A percentile compares a stretch with the other conserved stretches of the same genome.
phyloP scores from a whole-genome alignment of 441 rosid species.

The Pelargonium australe region DNA sequence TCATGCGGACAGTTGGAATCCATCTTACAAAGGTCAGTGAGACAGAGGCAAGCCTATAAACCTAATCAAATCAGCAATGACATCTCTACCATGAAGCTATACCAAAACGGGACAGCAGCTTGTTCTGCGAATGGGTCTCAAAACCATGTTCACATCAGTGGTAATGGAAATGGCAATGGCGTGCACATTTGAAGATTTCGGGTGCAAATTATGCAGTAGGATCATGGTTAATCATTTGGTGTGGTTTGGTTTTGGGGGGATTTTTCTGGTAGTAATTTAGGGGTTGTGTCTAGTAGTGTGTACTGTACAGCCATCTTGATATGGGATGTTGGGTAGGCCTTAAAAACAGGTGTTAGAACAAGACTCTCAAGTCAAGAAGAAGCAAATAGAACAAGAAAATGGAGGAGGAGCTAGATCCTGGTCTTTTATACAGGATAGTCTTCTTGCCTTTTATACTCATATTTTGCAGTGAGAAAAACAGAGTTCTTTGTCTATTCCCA shows the following conservation, averaged over 20 bases:
- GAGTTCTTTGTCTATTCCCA: too few relatives aligned
- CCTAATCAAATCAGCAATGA: constrained; percentile 30
- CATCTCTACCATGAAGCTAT: constrained; percentile 26
- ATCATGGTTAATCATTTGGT: not conserved
- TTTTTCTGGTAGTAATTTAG: not conserved
- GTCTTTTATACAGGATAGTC: constrained; percentile 31
- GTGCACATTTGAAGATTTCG: constrained; percentile 48
- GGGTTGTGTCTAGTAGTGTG: not conserved
- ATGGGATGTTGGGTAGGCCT: constrained; percentile 15
- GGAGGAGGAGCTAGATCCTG: constrained; percentile 21
- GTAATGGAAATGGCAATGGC: constrained; percentile 34
- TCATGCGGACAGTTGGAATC: constrained; percentile 12
- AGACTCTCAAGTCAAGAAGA: not conserved
- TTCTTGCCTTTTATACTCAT: constrained; percentile 2
- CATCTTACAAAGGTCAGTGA: constrained; percentile 12
- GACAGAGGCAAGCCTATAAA: constrained; percentile 30
- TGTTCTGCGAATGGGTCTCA: constrained; percentile 42
- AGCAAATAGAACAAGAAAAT: not conserved
- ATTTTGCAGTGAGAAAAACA: not conserved
- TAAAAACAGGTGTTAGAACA: constrained; percentile 1
- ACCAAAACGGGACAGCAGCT: constrained; percentile 50
- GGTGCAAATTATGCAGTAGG: too few relatives aligned
- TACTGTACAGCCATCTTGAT: not conserved
- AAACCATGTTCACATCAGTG: constrained; percentile 10
- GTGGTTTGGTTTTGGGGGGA: not conserved